phyloP scores from a whole-genome alignment of 805 yeast species.

The Saccharomycopsis fibuligera region DNA sequence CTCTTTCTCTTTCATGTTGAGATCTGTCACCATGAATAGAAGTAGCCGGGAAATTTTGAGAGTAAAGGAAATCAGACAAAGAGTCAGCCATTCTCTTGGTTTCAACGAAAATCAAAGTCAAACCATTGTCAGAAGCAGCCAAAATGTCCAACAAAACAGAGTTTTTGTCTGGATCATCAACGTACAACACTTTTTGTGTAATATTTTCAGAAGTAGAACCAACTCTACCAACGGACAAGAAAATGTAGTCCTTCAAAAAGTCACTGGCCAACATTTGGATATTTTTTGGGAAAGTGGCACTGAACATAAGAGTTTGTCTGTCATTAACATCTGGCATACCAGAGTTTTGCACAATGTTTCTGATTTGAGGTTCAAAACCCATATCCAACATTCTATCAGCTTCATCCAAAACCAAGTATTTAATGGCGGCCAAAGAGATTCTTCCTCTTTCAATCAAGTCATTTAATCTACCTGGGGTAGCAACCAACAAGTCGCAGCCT shows the following conservation, averaged over 20 bases:
- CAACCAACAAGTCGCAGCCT: slow-evolving; percentile 95
- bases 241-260: slow-evolving; percentile 91
- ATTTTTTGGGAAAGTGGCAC: slow-evolving; percentile 98
- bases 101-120: slow-evolving; percentile 93
- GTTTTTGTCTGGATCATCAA: slow-evolving; percentile 90
- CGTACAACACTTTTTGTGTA: slow-evolving; percentile 87
- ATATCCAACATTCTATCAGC: slow-evolving; percentile 99
- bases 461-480: slow-evolving; percentile 98
- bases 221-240: slow-evolving; percentile 96
- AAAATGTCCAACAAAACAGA: slow-evolving; percentile 84
- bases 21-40: slow-evolving; percentile 99
- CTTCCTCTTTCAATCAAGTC: slow-evolving; percentile 94
- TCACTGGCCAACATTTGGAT: slow-evolving; percentile 96
- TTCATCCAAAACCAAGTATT: slow-evolving; percentile 93
- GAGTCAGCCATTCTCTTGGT: slow-evolving; percentile 98
- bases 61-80: slow-evolving; percentile 84
- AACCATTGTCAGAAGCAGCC: slow-evolving; percentile 70
- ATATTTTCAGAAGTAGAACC: slow-evolving; percentile 99
- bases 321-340: slow-evolving; percentile 91
- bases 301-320: slow-evolving; percentile 97
- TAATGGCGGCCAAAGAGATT: slow-evolving; percentile 82
- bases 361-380: slow-evolving; percentile 99
- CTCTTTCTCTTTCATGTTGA: slow-evolving; percentile 96
- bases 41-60: slow-evolving; percentile 91
- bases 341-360: slow-evolving; percentile 95